A percentile compares a stretch with the other conserved stretches of the same genome.
phyloP scores from a whole-genome alignment of 257 asterid species.

The Nicotiana paniculata region DNA sequence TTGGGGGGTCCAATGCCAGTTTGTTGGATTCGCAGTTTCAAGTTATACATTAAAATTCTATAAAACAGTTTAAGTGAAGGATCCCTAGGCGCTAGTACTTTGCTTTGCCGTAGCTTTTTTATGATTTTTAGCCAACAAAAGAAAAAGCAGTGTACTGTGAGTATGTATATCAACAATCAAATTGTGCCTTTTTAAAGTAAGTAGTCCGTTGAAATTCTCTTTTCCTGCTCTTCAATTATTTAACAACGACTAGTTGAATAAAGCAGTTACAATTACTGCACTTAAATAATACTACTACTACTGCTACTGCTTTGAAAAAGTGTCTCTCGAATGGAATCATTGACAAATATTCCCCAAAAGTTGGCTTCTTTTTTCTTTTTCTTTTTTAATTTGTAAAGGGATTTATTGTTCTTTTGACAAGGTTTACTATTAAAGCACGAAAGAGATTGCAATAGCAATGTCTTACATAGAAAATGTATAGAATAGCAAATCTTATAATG shows the following conservation, averaged over 20 bases:
- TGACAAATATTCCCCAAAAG: background rate
- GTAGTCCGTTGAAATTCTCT: constrained; percentile 8
- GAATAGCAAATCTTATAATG: background rate
- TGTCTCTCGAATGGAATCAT: background rate
- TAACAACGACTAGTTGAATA: constrained; percentile 5
- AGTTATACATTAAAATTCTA: background rate
- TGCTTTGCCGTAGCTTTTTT: constrained; percentile 16
- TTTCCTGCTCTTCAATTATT: constrained; percentile 13
- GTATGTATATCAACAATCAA: background rate
- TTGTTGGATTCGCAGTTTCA: background rate
- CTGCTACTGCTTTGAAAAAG: background rate
- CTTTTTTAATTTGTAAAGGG: background rate
- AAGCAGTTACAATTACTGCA: background rate
- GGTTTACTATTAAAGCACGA: background rate
- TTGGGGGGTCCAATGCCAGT: background rate
- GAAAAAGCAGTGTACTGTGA: constrained; percentile 7
- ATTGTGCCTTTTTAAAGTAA: constrained; percentile 3
- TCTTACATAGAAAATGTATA: background rate
- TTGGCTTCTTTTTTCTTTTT: background rate
- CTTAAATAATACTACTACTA: background rate
- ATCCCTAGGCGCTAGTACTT: constrained; percentile 31
- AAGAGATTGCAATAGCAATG: background rate
- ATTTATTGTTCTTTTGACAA: constrained; percentile 1
- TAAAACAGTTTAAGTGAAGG: background rate
- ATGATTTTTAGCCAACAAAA: constrained; percentile 32